phyloP scores from a whole-genome alignment of 2,329 filamentous ascomycete genomes.

The Pseudogymnoascus sp. region DNA sequence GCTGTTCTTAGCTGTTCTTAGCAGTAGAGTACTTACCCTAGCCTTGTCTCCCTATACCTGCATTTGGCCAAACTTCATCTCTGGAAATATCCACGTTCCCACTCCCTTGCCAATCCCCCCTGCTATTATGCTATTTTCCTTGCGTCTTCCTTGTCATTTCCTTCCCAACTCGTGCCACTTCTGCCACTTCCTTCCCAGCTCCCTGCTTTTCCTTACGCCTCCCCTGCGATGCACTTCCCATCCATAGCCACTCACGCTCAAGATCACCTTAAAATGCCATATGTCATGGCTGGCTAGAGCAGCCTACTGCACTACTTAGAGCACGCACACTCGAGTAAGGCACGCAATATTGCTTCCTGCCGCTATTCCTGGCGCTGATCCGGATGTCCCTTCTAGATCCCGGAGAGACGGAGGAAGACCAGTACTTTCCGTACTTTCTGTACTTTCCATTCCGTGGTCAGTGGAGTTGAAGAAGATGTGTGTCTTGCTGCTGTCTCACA shows the following conservation, averaged over 20 bases:
- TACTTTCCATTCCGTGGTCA: background rate
- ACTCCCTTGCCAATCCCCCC: background rate
- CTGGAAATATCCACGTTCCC: background rate
- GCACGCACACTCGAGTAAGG: background rate
- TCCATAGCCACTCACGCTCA: background rate
- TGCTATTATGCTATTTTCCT: no score
- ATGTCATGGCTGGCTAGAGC: background rate
- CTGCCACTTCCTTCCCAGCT: background rate
- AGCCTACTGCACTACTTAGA: background rate
- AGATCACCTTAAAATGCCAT: background rate
- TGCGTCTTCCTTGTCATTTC: background rate
- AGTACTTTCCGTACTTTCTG: background rate
- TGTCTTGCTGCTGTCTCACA: slow-evolving; percentile 5
- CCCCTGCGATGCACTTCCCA: background rate
- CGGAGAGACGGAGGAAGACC: background rate
- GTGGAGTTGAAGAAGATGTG: background rate
- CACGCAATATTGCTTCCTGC: slow-evolving; percentile 1
- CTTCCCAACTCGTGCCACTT: background rate
- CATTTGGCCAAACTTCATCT: background rate
- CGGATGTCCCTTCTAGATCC: background rate
- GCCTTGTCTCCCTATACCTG: background rate
- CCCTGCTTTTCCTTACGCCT: background rate
- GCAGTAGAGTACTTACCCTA: background rate
- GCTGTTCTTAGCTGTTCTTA: background rate
- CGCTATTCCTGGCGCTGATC: background rate